These are phyloP conservation scores for Aurantiochytrium sp. DNA, from an alignment of 108 stramenopile genomes.

Conservation along the genomic window DNA sequence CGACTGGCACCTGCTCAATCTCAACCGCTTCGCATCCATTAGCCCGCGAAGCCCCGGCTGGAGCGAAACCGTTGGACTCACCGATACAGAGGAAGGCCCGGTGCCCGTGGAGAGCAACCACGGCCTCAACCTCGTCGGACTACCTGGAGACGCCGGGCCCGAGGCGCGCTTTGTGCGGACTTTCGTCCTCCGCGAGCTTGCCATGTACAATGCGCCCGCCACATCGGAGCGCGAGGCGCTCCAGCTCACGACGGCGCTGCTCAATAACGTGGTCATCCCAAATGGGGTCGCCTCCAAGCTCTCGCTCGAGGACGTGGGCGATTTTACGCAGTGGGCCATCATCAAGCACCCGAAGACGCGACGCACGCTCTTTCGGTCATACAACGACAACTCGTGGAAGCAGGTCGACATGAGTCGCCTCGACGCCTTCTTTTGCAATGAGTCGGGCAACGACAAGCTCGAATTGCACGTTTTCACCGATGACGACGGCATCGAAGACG, in stretches of 20 bases:
- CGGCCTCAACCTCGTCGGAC: constrained; percentile 1
- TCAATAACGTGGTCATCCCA: constrained; percentile 28
- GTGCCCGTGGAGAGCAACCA: background rate
- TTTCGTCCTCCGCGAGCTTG: constrained; percentile 24
- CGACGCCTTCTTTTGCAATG: background rate
- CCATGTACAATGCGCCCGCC: background rate
- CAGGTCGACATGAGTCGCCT: background rate
- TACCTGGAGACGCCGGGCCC: constrained; percentile 1
- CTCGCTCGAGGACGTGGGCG: background rate
- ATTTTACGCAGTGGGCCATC: constrained; percentile 29
- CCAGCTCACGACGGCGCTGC: background rate
- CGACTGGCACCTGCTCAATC: constrained; percentile 33
- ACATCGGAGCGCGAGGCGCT: background rate
- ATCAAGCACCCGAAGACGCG: background rate
- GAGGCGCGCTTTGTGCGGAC: constrained; percentile 16
- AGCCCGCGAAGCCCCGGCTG: background rate
- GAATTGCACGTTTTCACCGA: background rate
- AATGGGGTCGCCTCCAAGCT: background rate
- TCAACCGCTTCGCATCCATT: background rate
- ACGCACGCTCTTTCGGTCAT: background rate
- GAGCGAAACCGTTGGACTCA: background rate
- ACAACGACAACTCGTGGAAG: background rate
- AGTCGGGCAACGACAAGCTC: background rate
- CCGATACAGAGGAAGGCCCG: background rate
- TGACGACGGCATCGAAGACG: background rate